Conservation (phyloP, 805 yeast genomes). For the Grigorovia humatica region DNA sequence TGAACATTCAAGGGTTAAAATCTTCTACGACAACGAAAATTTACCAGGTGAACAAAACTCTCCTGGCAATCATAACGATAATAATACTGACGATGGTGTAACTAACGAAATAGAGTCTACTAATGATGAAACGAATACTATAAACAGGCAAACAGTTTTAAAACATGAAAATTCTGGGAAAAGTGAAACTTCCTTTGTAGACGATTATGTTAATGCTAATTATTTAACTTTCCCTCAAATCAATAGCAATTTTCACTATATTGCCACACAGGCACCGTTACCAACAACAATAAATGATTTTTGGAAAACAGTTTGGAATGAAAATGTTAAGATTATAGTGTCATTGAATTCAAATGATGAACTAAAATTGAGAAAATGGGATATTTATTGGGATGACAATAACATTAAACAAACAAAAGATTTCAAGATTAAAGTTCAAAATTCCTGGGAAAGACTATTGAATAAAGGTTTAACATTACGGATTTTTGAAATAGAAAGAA, state of each 20-base stretch:
- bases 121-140: background rate
- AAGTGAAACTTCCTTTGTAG: slow-evolving; percentile 3
- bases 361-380: slow-evolving; percentile 68
- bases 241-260: slow-evolving; percentile 38
- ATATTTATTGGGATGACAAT: slow-evolving; percentile 60
- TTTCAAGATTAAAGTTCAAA: slow-evolving; percentile 27
- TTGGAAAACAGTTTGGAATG: slow-evolving; percentile 70
- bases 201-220: slow-evolving; percentile 81
- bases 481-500: slow-evolving; percentile 16
- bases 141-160: background rate
- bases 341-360: slow-evolving; percentile 71
- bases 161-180: background rate
- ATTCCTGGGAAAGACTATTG: slow-evolving; percentile 22
- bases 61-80: background rate
- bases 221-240: slow-evolving; percentile 39
- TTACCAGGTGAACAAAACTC: background rate
- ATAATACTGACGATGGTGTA: background rate
- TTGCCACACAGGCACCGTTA: slow-evolving; percentile 89
- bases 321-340: slow-evolving; percentile 56
- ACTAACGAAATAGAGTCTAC: background rate
- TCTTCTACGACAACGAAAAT: slow-evolving; percentile 2
- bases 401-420: slow-evolving; percentile 9
- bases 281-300: slow-evolving; percentile 72
- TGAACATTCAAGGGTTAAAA: slow-evolving; percentile 72
- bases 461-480: slow-evolving; percentile 28